Conservation (phyloP, 306 rosid species). For the Quillaja saponaria region DNA sequence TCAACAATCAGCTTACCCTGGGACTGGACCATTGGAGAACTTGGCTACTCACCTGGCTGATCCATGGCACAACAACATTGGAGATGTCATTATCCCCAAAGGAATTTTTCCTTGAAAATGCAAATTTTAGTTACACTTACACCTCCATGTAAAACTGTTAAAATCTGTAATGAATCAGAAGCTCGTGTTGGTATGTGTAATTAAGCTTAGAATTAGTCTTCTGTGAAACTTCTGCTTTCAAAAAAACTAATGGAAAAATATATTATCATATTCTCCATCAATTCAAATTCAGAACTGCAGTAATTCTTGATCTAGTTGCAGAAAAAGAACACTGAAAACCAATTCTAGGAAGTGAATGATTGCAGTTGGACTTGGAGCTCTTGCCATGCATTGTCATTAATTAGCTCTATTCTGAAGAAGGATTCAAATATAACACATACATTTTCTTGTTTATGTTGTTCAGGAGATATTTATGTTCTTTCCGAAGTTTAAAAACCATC, state of each 20-base stretch:
- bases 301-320: neutral
- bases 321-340: neutral
- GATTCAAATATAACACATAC: too few relatives aligned
- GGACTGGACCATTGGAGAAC: conserved; percentile 99
- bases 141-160: conserved; percentile 52
- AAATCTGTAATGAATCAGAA: conserved; percentile 39
- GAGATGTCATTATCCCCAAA: conserved; percentile 72
- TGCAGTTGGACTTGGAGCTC: neutral
- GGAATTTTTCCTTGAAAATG: conserved; percentile 35
- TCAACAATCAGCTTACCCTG: conserved; percentile 95
- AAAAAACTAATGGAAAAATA: too few relatives aligned
- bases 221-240: neutral
- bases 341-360: too few relatives aligned
- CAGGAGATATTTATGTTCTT: too few relatives aligned
- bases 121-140: conserved; percentile 5
- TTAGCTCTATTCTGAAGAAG: too few relatives aligned
- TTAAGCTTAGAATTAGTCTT: conserved; percentile 27
- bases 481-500: too few relatives aligned
- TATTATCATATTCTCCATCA: neutral
- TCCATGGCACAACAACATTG: conserved; percentile 99
- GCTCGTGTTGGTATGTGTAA: conserved; percentile 35
- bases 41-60: conserved; percentile 99
- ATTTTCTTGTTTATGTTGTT: too few relatives aligned
- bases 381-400: too few relatives aligned
- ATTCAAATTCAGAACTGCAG: conserved; percentile 17